Conservation (phyloP, 768 basidiomycete species). For the Asterophora parasitica region DNA sequence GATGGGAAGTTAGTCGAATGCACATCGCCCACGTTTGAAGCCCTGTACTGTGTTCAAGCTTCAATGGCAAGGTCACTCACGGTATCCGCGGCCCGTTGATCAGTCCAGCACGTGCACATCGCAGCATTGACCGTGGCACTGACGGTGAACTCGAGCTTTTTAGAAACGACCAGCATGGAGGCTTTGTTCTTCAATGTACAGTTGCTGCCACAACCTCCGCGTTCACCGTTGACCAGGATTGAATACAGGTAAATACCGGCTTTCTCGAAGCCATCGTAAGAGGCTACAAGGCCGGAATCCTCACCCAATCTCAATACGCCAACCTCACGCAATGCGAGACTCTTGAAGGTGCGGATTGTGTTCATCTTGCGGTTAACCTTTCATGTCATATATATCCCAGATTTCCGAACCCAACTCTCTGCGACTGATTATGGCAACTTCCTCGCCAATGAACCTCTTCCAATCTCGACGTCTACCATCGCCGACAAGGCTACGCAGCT, state of each 20-base stretch:
- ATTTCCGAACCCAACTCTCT: slow-evolving; percentile 92
- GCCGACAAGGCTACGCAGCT: slow-evolving; percentile 95
- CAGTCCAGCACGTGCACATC: not conserved
- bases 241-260: slow-evolving; percentile 57
- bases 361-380: not conserved
- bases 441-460: slow-evolving; percentile 92
- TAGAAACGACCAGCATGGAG: slow-evolving; percentile 52
- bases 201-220: slow-evolving; percentile 1
- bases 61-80: no score
- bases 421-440: slow-evolving; percentile 99
- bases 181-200: slow-evolving; percentile 85
- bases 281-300: slow-evolving; percentile 91
- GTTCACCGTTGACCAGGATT: slow-evolving; percentile 5
- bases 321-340: slow-evolving; percentile 97
- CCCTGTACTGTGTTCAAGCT: no score
- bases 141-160: not conserved
- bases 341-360: slow-evolving; percentile 68
- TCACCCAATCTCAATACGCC: slow-evolving; percentile 85
- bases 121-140: no score
- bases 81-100: no score
- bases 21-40: no score
- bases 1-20: no score
- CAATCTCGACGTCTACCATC: slow-evolving; percentile 90
- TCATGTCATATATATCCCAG: slow-evolving; percentile 34
- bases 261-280: slow-evolving; percentile 81